Evolutionary conservation across 228 moss, liverwort and hornwort species (phyloP), one percentile per base, ranked within the genome.

Genomic region (Sphagnum magellanicum): DNA sequence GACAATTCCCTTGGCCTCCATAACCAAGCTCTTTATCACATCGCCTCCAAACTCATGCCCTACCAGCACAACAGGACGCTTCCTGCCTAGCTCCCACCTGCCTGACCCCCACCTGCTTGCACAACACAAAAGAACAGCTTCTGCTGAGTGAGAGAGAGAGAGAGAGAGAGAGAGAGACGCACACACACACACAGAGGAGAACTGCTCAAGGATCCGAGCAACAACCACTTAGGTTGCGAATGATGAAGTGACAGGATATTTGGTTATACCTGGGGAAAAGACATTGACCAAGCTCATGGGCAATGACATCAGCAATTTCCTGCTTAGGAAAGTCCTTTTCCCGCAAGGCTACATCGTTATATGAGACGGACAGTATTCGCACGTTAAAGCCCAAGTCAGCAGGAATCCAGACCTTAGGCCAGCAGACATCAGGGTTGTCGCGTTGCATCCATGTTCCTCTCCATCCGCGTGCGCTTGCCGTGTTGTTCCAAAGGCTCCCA

Each of bases 391-490:
- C 8, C 14, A 76, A 63, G 15, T 79, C 79, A 15, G 59, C 50
- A 52, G 58, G 13, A 65, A 82, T 11, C 76, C 82, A 82, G 47
- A 75, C 76, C 1, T 63, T 73, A 50, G 79, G 82, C 82, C 76
- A 82, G 60, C 16, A 50, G 50, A 79, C 76, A 10, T 64, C 8
- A 46, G 63, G 59, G 1, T 73, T 71, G 62, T 14, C 53, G 0
- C 78, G 78, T 73, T 82, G 75, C 73, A 67, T 68, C 78, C 82
- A 82, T 8, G 75, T 78, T 50, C 78, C 72, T 57, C 64, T 76
- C 64, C 65, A 17, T 16, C 61, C 10, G 3, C 32, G 32, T 32
- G 32, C 32, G 32, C 32, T 32, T 32, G 32, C 32, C 32, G 32
- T 32, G 32, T 32, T 3, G 32, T 32, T 32, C 32, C 32, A 32